These are phyloP conservation scores for Farysia itapuensis DNA, from an alignment of 1,284 basidiomycete genomes.

Conservation along the genomic window DNA sequence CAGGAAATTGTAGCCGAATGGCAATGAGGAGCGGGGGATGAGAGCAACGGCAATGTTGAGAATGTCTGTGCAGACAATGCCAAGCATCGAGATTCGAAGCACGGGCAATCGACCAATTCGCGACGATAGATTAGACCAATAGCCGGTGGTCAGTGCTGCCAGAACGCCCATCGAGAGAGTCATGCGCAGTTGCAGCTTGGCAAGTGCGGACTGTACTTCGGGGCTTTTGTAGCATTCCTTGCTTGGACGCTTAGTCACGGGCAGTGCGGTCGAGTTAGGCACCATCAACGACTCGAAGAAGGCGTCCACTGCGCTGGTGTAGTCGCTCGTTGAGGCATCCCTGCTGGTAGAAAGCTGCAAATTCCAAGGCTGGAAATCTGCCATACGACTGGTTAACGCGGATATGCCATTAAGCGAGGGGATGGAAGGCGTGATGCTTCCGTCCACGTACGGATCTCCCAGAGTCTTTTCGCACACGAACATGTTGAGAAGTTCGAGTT, in stretches of 20 bases:
- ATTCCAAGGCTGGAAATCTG: constrained; percentile 15
- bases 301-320: neutral
- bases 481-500: constrained; percentile 50
- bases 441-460: constrained; percentile 19
- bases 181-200: constrained; percentile 61
- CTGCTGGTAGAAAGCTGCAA: neutral
- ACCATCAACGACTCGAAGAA: constrained; percentile 11
- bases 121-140: constrained; percentile 83
- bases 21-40: constrained; percentile 31
- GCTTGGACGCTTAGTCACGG: constrained; percentile 20
- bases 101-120: constrained; percentile 75
- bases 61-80: constrained; percentile 74
- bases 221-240: constrained; percentile 37
- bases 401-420: constrained; percentile 3
- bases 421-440: constrained; percentile 9
- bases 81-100: constrained; percentile 71
- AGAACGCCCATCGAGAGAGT: constrained; percentile 78
- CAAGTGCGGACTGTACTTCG: constrained; percentile 34
- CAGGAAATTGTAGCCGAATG: constrained; percentile 72
- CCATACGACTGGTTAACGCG: neutral
- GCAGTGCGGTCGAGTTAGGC: constrained; percentile 24
- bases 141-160: constrained; percentile 79
- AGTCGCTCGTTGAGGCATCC: neutral
- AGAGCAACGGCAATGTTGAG: constrained; percentile 14
- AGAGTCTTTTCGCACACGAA: constrained; percentile 50